Evolutionary conservation across 1,284 basidiomycete genomes (phyloP).

Genomic region (Apiotrichum veenhuisii): DNA sequence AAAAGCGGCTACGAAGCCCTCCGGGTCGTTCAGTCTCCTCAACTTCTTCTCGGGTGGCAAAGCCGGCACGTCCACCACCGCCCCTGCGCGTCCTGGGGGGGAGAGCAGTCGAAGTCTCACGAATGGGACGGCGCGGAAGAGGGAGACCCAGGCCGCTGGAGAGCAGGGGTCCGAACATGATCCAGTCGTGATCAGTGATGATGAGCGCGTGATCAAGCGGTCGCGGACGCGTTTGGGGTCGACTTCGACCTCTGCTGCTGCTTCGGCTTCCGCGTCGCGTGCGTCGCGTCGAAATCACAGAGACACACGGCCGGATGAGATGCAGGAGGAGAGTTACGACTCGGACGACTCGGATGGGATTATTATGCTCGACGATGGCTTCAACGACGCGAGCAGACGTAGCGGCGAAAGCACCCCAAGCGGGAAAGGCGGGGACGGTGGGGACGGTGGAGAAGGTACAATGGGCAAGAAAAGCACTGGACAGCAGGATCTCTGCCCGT

Average conservation of each 20-base stretch:
- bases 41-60: neutral
- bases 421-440: too few species aligned
- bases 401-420: too few species aligned
- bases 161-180: conserved; percentile 21
- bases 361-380: too few species aligned
- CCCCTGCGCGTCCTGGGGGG: neutral
- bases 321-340: neutral
- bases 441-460: too few species aligned
- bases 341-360: neutral
- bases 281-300: too few species aligned
- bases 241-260: too few species aligned
- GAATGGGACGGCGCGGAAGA: neutral
- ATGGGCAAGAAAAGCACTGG: too few species aligned
- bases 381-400: too few species aligned
- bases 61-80: neutral
- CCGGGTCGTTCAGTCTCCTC: neutral
- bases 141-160: neutral
- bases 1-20: neutral
- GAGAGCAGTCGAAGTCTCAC: neutral
- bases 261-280: too few species aligned
- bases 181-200: conserved; percentile 35
- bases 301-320: neutral
- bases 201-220: conserved; percentile 8
- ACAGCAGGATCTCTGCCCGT: neutral
- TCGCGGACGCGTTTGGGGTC: too few species aligned